phyloP scores from a whole-genome alignment of 441 rosid genomes.

The Corymbia citriodora region DNA sequence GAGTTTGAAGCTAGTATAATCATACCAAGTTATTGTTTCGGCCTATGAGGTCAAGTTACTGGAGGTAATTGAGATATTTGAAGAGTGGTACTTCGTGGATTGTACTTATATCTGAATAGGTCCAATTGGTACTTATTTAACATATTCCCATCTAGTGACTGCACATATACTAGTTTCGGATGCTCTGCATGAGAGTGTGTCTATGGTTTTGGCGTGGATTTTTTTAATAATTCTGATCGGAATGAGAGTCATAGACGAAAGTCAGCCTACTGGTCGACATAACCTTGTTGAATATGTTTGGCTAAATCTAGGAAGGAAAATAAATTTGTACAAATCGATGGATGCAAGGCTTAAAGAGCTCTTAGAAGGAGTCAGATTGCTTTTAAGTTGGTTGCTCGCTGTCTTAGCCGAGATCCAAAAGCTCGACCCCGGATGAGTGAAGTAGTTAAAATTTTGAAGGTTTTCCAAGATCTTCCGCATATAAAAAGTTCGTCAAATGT shows the following conservation, averaged over 20 bases:
- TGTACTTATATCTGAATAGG: not conserved
- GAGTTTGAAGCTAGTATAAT: not conserved
- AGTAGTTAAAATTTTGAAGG: slow-evolving; percentile 9
- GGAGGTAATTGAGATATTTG: not conserved
- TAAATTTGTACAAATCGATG: slow-evolving; percentile 29
- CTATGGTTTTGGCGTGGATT: not conserved
- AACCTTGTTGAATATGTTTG: slow-evolving; percentile 28
- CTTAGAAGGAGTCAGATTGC: slow-evolving; percentile 25
- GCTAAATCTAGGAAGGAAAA: slow-evolving; percentile 26
- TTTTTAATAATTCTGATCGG: not conserved
- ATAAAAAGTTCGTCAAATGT: not conserved
- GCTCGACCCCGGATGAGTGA: slow-evolving; percentile 25
- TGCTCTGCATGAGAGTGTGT: not conserved
- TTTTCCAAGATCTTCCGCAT: slow-evolving; percentile 6
- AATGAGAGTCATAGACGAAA: not conserved
- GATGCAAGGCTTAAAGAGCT: slow-evolving; percentile 40
- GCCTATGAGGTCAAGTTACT: not conserved
- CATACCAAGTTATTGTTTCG: not conserved
- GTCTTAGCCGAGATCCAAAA: slow-evolving; percentile 36
- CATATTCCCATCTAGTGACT: not conserved
- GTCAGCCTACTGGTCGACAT: not conserved
- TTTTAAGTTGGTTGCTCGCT: slow-evolving; percentile 24
- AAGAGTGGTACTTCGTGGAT: not conserved
- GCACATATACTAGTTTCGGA: not conserved
- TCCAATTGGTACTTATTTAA: not conserved